Base-by-base conservation (phyloP, 1,284 basidiomycete genomes). In the Pseudozyma hubeiensis region DNA sequence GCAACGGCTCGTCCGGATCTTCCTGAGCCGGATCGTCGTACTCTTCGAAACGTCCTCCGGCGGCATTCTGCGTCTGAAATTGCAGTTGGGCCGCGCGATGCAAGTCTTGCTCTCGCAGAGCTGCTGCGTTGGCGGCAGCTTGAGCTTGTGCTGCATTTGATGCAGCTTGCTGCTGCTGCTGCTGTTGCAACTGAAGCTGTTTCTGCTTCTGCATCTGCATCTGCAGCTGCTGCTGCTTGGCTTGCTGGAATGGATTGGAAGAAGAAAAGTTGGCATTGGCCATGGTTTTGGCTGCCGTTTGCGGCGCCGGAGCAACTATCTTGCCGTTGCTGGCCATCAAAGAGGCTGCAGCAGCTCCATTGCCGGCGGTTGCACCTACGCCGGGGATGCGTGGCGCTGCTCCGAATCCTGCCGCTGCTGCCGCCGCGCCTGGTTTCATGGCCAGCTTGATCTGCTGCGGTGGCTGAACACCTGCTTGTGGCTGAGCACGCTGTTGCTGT, bases 151-250 rank as follows among this genome's bases (percentile, higher is more conserved):
- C 57, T 13, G 67, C 64, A 24, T 51, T 63, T 11, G 64, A 19
- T 9, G 49, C 54, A 29, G 62, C 67, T 46, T 64, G 60, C 37
- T 65, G 57, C 46, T 66, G 62, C 16, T 16, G 10, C 40, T 41
- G 40, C 16, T 16, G 10, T 16, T 41, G 64, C 54, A 67, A 48
- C 43, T 68, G 69, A 29, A 53, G 54, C 46, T 65, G 69, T 35
- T 60, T 63, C 50, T 56, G 60, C 53, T 61, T 58, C 29, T 58
- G 56, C 48, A 61, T 50, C 41, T 58, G 59, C 53, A 49, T 17
- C 51, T 75, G 71, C 51, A 64, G 45, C 33, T 69, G 71, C 35
- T 75, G 71, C 56, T 74, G 71, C 59, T 74, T 74, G 55, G 71
- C 71, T 45, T 73, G 70, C 34, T 73, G 70, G 61, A 73, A 73